Base-by-base conservation (phyloP, 1,284 basidiomycete genomes). In the Sporisorium scitamineum region DNA sequence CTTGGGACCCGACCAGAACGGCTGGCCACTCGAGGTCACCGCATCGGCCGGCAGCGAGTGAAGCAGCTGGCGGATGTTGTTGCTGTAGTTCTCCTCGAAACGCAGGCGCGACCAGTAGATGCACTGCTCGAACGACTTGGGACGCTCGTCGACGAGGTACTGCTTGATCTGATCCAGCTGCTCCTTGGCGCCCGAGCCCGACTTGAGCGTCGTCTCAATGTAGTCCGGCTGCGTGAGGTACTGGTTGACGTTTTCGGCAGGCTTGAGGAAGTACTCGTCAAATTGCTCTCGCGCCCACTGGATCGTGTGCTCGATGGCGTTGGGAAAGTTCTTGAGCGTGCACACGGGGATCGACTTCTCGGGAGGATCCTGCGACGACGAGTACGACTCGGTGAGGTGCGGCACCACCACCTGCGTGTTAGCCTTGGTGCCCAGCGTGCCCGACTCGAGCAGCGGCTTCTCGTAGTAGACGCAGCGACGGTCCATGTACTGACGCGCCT, bases 261-360 rank as follows among this genome's bases (percentile, higher is more conserved):
- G 97, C 87, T 95, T 95, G 82, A 97, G 92, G 83, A 98, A 99
- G 56, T 94, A 88, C 66, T 91, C 91, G 84, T 98, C 94, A 86
- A 99, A 98, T 76, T 94, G 92, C 84, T 92, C 91, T 75, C 95
- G 92, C 76, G 94, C 92, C 97, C 97, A 99, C 70, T 84, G 83
- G 76, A 99, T 99, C n/a, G 96, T 98, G 87, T 99, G 97, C 80
- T 95, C 92, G 80, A 99, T 99, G 37, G 93, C 92, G 86, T 99
- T 97, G 31, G 97, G 97, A 90, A 99, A 99, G 87, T 95, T 98
- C 88, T 98, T 99, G 84, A 99, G 93, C 10, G 97, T 99, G 87
- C 97, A 99, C 44, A 94, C 94, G 11, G 97, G 94, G 16, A 95
- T 92, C 84, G 96, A 93, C 88, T 98, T 99, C 88, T 99, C 97